These are phyloP conservation scores for Mycena floridula DNA, from an alignment of 768 basidiomycete genomes.

Conservation along the genomic window DNA sequence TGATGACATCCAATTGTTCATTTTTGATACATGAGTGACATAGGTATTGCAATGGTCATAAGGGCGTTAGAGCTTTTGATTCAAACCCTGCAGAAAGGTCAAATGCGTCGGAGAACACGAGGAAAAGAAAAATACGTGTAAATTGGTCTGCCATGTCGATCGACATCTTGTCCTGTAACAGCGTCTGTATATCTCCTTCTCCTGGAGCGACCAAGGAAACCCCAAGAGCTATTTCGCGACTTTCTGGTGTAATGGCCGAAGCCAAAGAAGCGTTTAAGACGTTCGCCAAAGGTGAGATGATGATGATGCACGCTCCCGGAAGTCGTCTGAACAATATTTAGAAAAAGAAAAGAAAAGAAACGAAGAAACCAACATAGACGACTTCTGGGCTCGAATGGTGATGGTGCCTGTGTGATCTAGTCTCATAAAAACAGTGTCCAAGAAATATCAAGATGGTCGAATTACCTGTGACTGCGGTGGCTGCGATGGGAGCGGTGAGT, in stretches of 20 bases:
- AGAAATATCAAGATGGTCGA: not conserved
- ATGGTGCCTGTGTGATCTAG: conserved; percentile 3
- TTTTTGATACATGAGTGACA: no score
- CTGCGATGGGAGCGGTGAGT: conserved; percentile 12
- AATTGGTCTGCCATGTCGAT: conserved; percentile 36
- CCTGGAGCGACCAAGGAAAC: conserved; percentile 48
- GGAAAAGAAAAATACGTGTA: no score
- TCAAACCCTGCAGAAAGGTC: no score
- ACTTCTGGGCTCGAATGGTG: no score
- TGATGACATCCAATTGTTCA: no score
- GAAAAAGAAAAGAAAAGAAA: no score
- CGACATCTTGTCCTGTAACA: conserved; percentile 44
- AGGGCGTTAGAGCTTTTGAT: no score
- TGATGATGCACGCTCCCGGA: conserved; percentile 11
- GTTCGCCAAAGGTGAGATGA: conserved; percentile 34
- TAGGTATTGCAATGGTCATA: no score
- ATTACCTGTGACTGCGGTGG: conserved; percentile 1
- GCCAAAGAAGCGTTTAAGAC: conserved; percentile 49
- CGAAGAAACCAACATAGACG: no score
- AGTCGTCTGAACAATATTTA: no score
- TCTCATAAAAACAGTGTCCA: not conserved
- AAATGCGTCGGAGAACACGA: not conserved
- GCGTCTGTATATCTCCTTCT: conserved; percentile 45
- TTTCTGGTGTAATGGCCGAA: conserved; percentile 39
- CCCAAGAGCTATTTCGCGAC: conserved; percentile 42